A percentile compares a stretch with the other conserved stretches of the same genome.
Conservation (phyloP, 257 asterid species). For the Verbascum thapsus region DNA sequence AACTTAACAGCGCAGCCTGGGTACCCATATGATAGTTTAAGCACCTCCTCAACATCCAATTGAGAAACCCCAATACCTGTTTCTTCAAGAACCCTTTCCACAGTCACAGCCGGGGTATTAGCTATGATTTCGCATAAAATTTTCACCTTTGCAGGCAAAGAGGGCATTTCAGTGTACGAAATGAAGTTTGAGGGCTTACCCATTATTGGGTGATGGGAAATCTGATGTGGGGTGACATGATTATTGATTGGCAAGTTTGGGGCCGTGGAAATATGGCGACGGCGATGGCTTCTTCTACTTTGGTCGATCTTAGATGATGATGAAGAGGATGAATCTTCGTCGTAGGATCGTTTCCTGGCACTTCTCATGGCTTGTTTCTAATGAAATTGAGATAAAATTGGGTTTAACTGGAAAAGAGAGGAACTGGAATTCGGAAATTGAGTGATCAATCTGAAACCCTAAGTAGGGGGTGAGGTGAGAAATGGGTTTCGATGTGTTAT, state of each 20-base stretch:
- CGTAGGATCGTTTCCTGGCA: slow-evolving; percentile 43
- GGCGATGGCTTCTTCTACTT: slow-evolving; percentile 30
- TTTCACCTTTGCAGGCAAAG: slow-evolving; percentile 58
- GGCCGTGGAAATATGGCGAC: slow-evolving; percentile 32
- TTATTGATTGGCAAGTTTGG: slow-evolving; percentile 20
- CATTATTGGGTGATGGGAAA: slow-evolving; percentile 30
- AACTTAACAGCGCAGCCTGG: slow-evolving; percentile 65
- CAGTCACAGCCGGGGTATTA: slow-evolving; percentile 43
- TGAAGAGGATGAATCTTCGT: slow-evolving; percentile 50
- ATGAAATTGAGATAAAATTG: background rate
- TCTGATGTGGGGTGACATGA: slow-evolving; percentile 31
- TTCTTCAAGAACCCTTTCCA: slow-evolving; percentile 61
- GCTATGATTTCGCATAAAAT: slow-evolving; percentile 61
- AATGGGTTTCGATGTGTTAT: background rate
- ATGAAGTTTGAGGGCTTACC: slow-evolving; percentile 49
- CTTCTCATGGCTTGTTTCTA: slow-evolving; percentile 37
- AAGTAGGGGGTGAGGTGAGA: background rate
- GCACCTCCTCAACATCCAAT: slow-evolving; percentile 64
- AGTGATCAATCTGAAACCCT: slow-evolving; percentile 38
- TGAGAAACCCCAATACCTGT: slow-evolving; percentile 51
- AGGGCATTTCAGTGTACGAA: slow-evolving; percentile 42
- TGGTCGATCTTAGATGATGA: slow-evolving; percentile 54
- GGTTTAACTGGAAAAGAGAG: slow-evolving; percentile 2
- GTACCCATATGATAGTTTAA: slow-evolving; percentile 47
- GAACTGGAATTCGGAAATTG: slow-evolving; percentile 17